A percentile compares a stretch with the other conserved stretches of the same genome.
Evolutionary conservation across 352 stramenopile genomes (phyloP).

Genomic region (Phytopythium mirpurense): DNA sequence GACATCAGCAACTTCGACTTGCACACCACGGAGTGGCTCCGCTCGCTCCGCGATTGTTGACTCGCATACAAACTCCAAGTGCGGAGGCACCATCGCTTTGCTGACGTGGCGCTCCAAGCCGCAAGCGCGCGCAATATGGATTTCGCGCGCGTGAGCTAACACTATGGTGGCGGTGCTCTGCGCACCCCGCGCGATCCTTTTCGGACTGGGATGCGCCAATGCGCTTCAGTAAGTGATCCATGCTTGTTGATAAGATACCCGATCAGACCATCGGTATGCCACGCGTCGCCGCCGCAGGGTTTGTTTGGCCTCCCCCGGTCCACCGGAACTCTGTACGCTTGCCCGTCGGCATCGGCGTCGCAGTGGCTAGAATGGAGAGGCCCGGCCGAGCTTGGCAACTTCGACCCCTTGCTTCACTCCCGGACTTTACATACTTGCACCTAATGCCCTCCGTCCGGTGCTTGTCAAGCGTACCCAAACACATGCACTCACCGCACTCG

Average conservation of each 20-base stretch:
- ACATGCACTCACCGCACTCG: too few species aligned
- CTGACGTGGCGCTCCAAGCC: not conserved
- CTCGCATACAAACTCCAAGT: not conserved
- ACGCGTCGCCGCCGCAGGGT: too few species aligned
- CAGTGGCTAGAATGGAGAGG: too few species aligned
- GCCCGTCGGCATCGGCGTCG: too few species aligned
- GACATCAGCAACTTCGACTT: conserved; percentile 2
- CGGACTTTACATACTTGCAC: too few species aligned
- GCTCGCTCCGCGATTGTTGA: not conserved
- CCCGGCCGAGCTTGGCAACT: too few species aligned
- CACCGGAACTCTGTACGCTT: too few species aligned
- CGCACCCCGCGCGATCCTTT: not conserved
- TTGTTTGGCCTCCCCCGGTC: too few species aligned
- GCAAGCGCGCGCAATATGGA: not conserved
- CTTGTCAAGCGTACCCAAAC: too few species aligned
- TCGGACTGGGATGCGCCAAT: not conserved
- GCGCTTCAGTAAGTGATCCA: not conserved
- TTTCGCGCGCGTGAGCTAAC: not conserved
- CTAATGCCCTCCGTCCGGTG: too few species aligned
- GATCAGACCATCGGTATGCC: too few species aligned
- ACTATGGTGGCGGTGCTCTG: not conserved
- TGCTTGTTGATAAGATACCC: not conserved
- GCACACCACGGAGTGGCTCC: not conserved
- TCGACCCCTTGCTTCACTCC: too few species aligned
- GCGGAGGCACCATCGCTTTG: not conserved